A percentile compares a stretch with the other conserved stretches of the same genome.
These are phyloP conservation scores for Pseudonitzschia delicatissima DNA, from an alignment of 108 stramenopile species.

Conservation along the genomic window DNA sequence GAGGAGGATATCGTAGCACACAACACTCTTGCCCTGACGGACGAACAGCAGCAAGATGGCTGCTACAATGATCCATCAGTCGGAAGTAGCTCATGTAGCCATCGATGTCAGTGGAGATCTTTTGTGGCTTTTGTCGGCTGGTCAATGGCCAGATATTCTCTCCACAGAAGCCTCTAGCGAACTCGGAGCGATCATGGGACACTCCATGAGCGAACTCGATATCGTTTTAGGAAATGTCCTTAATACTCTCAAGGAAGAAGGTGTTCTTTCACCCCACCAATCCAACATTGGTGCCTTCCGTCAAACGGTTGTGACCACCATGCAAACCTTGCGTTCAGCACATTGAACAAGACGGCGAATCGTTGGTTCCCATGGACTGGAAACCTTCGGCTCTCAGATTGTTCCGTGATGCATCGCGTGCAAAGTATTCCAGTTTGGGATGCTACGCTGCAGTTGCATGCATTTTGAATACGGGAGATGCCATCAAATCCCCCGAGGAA, in stretches of 20 bases:
- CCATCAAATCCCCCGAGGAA: conserved; percentile 28
- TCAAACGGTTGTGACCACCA: conserved; percentile 51
- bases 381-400: conserved; percentile 70
- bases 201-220: conserved; percentile 66
- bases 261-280: conserved; percentile 68
- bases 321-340: conserved; percentile 57
- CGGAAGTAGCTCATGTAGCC: conserved; percentile 56
- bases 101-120: conserved; percentile 64
- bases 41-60: conserved; percentile 65
- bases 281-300: conserved; percentile 70
- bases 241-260: conserved; percentile 74
- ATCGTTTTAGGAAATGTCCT: conserved; percentile 60
- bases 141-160: conserved; percentile 85
- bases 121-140: conserved; percentile 67
- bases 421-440: conserved; percentile 69
- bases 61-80: conserved; percentile 70
- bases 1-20: conserved; percentile 14
- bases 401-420: conserved; percentile 56
- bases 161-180: conserved; percentile 59
- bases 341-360: conserved; percentile 54
- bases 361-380: conserved; percentile 69
- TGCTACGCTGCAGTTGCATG: conserved; percentile 69
- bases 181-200: conserved; percentile 65
- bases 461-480: conserved; percentile 48
- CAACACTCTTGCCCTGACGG: conserved; percentile 27